Evolutionary conservation across 2,329 filamentous ascomycete genomes (phyloP), one percentile per base, ranked within the genome.

Genomic region (Hymenotorrendiella dingleyae): DNA sequence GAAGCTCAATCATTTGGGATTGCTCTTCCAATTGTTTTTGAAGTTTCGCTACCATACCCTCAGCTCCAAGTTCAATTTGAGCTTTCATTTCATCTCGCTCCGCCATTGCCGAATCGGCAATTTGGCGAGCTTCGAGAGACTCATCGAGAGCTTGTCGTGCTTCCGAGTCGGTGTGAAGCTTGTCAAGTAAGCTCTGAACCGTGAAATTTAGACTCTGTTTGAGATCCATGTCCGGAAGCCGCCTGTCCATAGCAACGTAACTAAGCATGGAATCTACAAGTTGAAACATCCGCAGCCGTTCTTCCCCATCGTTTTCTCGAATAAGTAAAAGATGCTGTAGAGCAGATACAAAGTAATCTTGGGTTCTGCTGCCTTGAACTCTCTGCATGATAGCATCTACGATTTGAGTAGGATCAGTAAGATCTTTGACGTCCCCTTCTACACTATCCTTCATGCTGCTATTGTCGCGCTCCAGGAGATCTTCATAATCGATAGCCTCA

Each of bases 131-230:
- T 67, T 96, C 89, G 22, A 93, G 70, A 8, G 90, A 85, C 65
- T 97, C 91, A 70, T 97, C 93, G 46, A 88, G 81, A 19, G 89
- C 89, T 66, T 91, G 88, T 16, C 91, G 78, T 36, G 93, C 91
- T 66, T 98, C 93, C 0, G 87, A 90, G 66, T 98, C 93, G 2
- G 93, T 97, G 62, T 97, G 93, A 40, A 98, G 73, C 67, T 94
- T 94, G 68, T 97, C 93, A 49, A 98, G 73, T 54, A 98, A 73
- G 64, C 80, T 94, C 67, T 97, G 93, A 8, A 98, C 93, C 0
- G 91, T 96, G 59, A 97, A 97, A 64, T 94, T 96, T 52, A 98
- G 77, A 60, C 89, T 94, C 64, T 97, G 91, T 70, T 96, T 96
- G 46, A 98, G 77, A 63, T 98, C 93, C 81, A 97, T 91, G 65